Evolutionary conservation across 768 basidiomycete genomes (phyloP), one percentile per base, ranked within the genome.

Genomic region (Lentinula sp.): DNA sequence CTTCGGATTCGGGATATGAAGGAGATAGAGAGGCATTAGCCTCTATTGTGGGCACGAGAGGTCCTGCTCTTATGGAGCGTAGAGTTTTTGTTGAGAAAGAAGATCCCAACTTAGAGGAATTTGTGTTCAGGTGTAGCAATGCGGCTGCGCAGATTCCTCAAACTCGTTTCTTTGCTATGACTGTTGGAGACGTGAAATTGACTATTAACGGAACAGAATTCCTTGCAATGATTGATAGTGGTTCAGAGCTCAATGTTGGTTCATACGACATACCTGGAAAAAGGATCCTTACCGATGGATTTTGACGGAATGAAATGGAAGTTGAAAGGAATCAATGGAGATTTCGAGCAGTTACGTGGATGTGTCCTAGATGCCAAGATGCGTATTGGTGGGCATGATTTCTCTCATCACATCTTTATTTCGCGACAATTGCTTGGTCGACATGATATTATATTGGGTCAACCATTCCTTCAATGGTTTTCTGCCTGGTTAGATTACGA

Each of bases 251-350:
- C 21, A 62, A 62, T 42, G n/a, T 62, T 5, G 53, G 31, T 5
- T 35, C 16, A 16, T 3, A 23, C 1, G 21, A 58, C 40, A 13
- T 32, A 4, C 9, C 32, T 4, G 42, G 52, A 2, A 2, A 37
- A 37, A 15, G 6, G 10, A 28, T 35, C n/a, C 52, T 32, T 56
- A 9, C 21, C 91, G 4, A 81, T 98, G 75, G 93, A 97, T 48
- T 48, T 45, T 18, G 70, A 71, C 32, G 70, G 72, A 0, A 40
- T 59, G 10, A 28, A 62, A 0, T 73, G 72, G 72, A 65, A 68
- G 0, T 59, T 73, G 1, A 65, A 64, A 35, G 72, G 71, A 0
- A 66, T 73, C 7, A 63, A 68, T 23, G 64, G 69, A 1, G 45
- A 55, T 5, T 42, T 66, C 4, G 63, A 65, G 0, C 61, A 58